phyloP scores from a whole-genome alignment of 257 asterid genomes.

The Rauvolfia tetraphylla region DNA sequence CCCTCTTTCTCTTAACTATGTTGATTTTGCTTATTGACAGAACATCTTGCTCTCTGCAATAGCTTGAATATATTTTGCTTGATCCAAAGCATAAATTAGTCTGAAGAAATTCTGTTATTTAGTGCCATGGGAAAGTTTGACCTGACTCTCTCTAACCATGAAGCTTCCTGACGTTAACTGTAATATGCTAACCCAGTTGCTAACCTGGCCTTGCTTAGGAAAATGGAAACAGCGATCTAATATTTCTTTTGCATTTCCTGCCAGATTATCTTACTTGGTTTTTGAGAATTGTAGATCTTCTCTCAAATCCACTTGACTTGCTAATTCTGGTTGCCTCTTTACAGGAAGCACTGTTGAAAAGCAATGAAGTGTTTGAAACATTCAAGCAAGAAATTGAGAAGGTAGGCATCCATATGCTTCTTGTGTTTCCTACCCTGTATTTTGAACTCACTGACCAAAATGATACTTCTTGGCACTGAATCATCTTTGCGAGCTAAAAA shows the following conservation, averaged over 20 bases:
- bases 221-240: neutral
- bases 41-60: neutral
- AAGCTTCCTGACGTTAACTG: neutral
- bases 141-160: neutral
- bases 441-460: neutral
- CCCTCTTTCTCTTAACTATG: neutral
- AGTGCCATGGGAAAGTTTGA: neutral
- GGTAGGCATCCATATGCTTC: conserved; percentile 38
- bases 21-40: neutral
- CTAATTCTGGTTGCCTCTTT: conserved; percentile 1
- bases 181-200: neutral
- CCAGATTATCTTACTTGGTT: neutral
- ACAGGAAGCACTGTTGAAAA: conserved; percentile 95
- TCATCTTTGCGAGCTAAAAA: neutral
- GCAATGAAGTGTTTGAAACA: conserved; percentile 95
- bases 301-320: neutral
- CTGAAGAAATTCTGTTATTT: neutral
- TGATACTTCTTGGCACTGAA: conserved; percentile 2
- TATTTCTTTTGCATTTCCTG: neutral
- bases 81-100: neutral
- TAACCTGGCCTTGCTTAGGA: neutral
- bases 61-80: neutral
- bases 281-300: neutral
- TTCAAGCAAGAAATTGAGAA: conserved; percentile 94
- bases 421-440: conserved; percentile 1